Percentiles rank a stretch among this genome's conserved stretches.
Evolutionary conservation across 2,329 filamentous ascomycete species (phyloP).

Genomic region (Pyricularia sp.): DNA sequence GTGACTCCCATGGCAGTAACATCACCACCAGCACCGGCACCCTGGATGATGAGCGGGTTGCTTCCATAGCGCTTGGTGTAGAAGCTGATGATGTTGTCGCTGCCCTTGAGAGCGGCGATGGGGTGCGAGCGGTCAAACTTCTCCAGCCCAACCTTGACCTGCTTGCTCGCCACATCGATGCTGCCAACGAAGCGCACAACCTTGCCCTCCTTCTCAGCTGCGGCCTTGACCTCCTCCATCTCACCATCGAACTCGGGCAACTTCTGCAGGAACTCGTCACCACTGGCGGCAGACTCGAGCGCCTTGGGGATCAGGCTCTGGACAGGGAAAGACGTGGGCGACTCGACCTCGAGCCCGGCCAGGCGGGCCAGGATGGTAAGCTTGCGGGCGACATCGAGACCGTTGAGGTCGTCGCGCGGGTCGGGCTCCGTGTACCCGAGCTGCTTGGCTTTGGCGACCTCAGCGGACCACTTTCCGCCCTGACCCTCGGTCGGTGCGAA

Average conservation of each 20-base stretch:
- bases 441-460: constrained; percentile 86
- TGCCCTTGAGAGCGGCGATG: constrained; percentile 90
- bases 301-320: constrained; percentile 87
- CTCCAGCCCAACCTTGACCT: constrained; percentile 87
- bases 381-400: constrained; percentile 87
- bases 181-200: constrained; percentile 92
- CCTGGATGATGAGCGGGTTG: constrained; percentile 90
- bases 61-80: constrained; percentile 90
- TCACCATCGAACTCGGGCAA: constrained; percentile 76
- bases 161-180: constrained; percentile 71
- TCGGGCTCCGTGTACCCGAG: constrained; percentile 89
- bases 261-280: constrained; percentile 76
- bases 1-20: constrained; percentile 98
- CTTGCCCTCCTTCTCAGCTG: constrained; percentile 80
- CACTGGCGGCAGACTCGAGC: constrained; percentile 65
- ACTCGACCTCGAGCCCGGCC: constrained; percentile 70
- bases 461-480: constrained; percentile 72
- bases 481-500: constrained; percentile 74
- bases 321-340: constrained; percentile 83
- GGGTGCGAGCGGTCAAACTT: constrained; percentile 81
- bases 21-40: constrained; percentile 85
- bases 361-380: constrained; percentile 88
- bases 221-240: constrained; percentile 82
- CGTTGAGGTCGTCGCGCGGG: constrained; percentile 78
- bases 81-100: constrained; percentile 98